These are phyloP conservation scores for Blastomyces emzantsi DNA, from an alignment of 2,329 filamentous ascomycete genomes.

Conservation along the genomic window DNA sequence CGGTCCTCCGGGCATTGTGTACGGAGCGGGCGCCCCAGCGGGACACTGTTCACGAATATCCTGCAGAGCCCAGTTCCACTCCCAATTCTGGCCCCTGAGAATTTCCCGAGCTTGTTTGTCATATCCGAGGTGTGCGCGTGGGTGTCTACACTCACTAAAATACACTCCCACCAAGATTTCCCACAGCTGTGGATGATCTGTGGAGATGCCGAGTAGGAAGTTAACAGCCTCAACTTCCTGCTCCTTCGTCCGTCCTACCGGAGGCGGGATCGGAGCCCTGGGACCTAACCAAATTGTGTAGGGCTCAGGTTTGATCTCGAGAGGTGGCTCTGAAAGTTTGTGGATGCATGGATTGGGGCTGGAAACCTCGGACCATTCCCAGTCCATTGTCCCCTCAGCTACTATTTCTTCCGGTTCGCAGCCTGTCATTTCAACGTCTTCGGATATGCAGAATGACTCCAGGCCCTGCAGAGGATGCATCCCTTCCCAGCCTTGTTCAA, in stretches of 20 bases:
- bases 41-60: constrained; percentile 9
- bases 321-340: background rate
- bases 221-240: constrained; percentile 6
- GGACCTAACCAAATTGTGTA: background rate
- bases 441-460: background rate
- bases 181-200: constrained; percentile 5
- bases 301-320: background rate
- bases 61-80: constrained; percentile 9
- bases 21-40: constrained; percentile 3
- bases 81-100: constrained; percentile 7
- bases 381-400: background rate
- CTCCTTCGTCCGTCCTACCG: background rate
- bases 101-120: background rate
- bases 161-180: constrained; percentile 10
- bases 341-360: background rate
- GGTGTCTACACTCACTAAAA: constrained; percentile 10
- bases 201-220: constrained; percentile 7
- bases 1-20: constrained; percentile 6
- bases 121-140: constrained; percentile 6
- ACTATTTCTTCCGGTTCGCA: background rate
- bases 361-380: background rate
- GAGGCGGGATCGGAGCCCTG: constrained; percentile 5
- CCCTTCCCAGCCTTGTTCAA: background rate
- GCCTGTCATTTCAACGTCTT: constrained; percentile 1
- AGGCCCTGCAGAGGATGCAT: background rate